phyloP scores from a whole-genome alignment of 345 rosid species.

The Arabidopsis suecica region DNA sequence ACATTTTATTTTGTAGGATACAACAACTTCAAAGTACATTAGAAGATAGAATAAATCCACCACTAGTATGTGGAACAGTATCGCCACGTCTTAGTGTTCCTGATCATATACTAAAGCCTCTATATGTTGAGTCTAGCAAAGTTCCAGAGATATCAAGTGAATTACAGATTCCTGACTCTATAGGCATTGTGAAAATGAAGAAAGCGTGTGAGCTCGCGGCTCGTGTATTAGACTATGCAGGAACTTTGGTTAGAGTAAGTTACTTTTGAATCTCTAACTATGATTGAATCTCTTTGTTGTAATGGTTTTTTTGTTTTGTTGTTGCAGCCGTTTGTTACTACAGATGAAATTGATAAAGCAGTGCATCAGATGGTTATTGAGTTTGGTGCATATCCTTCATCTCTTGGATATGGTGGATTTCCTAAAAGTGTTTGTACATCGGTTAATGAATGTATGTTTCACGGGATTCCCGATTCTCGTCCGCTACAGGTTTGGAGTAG shows the following conservation, averaged over 20 bases:
- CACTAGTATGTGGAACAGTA: slow-evolving; percentile 74
- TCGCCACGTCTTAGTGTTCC: slow-evolving; percentile 74
- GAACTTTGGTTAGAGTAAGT: slow-evolving; percentile 76
- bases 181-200: slow-evolving; percentile 69
- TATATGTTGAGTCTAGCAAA: slow-evolving; percentile 53
- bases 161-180: slow-evolving; percentile 70
- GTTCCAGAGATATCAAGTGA: slow-evolving; percentile 66
- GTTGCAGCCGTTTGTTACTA: slow-evolving; percentile 80
- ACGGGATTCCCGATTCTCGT: slow-evolving; percentile 92
- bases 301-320: background rate
- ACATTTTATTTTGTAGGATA: slow-evolving; percentile 45
- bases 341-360: slow-evolving; percentile 87
- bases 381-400: slow-evolving; percentile 95
- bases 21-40: slow-evolving; percentile 51
- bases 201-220: slow-evolving; percentile 92
- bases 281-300: background rate
- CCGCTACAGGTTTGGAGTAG: slow-evolving; percentile 70
- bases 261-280: background rate
- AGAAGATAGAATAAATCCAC: slow-evolving; percentile 51
- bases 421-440: slow-evolving; percentile 94
- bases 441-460: slow-evolving; percentile 95
- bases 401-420: slow-evolving; percentile 93
- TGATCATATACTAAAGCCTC: slow-evolving; percentile 72
- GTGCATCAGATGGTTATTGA: slow-evolving; percentile 84
- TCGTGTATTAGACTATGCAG: slow-evolving; percentile 73